Evolutionary conservation across 768 basidiomycete species (phyloP), one percentile per base, ranked within the genome.

Genomic region (Crassisporium funariophilum): DNA sequence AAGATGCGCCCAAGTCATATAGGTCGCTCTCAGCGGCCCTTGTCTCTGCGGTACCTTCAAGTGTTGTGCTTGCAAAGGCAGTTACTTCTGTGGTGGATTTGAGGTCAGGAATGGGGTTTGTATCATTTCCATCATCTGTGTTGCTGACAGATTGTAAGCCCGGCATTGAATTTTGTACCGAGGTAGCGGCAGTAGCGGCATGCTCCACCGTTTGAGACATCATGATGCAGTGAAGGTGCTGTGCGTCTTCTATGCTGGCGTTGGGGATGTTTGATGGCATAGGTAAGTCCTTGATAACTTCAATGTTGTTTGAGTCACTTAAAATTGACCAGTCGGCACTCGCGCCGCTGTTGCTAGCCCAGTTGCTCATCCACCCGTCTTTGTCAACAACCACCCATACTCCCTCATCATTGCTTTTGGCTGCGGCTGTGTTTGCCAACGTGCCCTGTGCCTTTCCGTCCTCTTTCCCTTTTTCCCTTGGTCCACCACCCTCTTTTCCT

Each of bases 401-500:
- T 12, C 40, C 40, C 10, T 49, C 46, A 10, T 36, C 35, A 45
- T 33, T 27, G 22, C 41, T 39, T n/a, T n/a, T n/a, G 13, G n/a
- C n/a, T n/a, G 41, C 40, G 13, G 22, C 35, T 5, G 34, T 44
- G 21, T 25, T 42, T 17, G 39, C 44, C 31, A 42, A n/a, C n/a
- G n/a, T n/a, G n/a, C n/a, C n/a, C n/a, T n/a, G n/a, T n/a, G n/a
- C n/a, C 16, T 11, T 1, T 31, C 44, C 1, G 19, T n/a, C 34
- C 35, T 35, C 24, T 49, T 45, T 56, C 33, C 50, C 45, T 22
- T 49, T 54, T n/a, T n/a, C n/a, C n/a, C n/a, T n/a, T n/a, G 60
- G 62, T 12, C 52, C 47, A 43, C 68, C 61, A 0, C 66, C 71
- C 35, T 70, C 60, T 33, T 58, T 63, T 31, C 65, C 67, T 68